Evolutionary conservation across 495 filamentous ascomycete species (phyloP).

Genomic region (Aspergillus conjunctus): DNA sequence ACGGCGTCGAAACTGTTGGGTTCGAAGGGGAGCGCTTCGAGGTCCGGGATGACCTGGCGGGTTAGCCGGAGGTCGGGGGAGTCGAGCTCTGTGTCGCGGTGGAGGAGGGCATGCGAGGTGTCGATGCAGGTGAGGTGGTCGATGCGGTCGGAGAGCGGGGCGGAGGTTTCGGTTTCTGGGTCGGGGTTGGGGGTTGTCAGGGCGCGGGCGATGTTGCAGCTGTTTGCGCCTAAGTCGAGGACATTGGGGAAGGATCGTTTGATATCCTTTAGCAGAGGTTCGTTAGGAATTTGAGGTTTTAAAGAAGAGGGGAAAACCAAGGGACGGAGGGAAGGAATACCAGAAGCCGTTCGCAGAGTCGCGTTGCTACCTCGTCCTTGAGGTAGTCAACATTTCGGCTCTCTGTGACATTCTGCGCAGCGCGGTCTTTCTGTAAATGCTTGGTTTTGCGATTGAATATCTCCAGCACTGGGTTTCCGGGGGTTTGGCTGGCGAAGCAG

Average conservation of each 20-base stretch:
- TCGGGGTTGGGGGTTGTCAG: conserved; percentile 70
- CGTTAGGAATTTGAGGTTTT: conserved; percentile 8
- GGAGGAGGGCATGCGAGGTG: conserved; percentile 72
- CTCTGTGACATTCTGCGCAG: conserved; percentile 66
- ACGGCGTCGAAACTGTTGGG: conserved; percentile 85
- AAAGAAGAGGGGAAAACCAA: not conserved
- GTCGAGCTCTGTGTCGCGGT: conserved; percentile 75
- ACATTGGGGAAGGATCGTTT: conserved; percentile 81
- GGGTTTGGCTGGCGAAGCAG: conserved; percentile 73
- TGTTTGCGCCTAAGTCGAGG: conserved; percentile 93
- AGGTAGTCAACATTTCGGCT: conserved; percentile 87
- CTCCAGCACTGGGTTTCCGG: conserved; percentile 74
- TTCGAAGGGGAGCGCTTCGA: conserved; percentile 76
- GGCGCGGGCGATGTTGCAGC: conserved; percentile 87
- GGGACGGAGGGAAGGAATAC: conserved; percentile 50
- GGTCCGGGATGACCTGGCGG: conserved; percentile 66
- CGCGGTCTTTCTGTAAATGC: conserved; percentile 86
- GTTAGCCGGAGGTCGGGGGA: conserved; percentile 73
- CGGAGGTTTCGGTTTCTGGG: conserved; percentile 54
- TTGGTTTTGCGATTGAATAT: conserved; percentile 91
- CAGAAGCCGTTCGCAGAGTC: conserved; percentile 84
- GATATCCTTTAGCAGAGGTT: conserved; percentile 60
- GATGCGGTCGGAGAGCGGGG: conserved; percentile 68
- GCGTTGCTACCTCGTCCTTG: conserved; percentile 83
- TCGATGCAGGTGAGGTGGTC: conserved; percentile 76